Base-by-base conservation (phyloP, 495 filamentous ascomycete species). In the Lophiostoma macrostomum region DNA sequence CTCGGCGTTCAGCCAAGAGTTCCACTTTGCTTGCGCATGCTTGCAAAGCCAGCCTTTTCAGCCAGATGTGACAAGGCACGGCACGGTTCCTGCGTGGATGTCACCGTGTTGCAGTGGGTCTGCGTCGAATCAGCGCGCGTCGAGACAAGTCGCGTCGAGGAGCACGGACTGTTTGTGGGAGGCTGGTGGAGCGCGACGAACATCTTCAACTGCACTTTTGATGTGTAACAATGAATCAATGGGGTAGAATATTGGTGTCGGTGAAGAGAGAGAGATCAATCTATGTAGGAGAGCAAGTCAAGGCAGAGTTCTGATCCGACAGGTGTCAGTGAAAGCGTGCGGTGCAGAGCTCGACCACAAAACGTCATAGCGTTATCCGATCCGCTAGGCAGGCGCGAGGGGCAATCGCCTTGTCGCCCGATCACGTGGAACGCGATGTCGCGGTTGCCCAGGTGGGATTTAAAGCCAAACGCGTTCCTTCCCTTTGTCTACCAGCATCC, bases 131-230 rank as follows among this genome's bases (percentile, higher is more conserved):
- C 47, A 42, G 11, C 14, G 28, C 55, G 48, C 55, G 54, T 58
- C 29, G 35, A 12, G 18, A 22, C 35, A 29, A 44, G 54, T 32
- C 45, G 46, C 46, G 54, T 45, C 24, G 48, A 29, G 12, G 29
- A 16, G 54, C 54, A 43, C 46, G 54, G 45, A 58, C 54, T 30
- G 37, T 58, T 29, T 41, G 30, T 30, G 45, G 11, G 54, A 20
- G 54, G 54, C 38, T 51, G 45, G 54, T 30, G 12, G 16, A 12
- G 3, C 39, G 28, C 39, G 39, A 51, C 25, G 29, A 38, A 39
- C 31, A 39, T 20, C 51, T 28, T 36, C 18, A 37, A 45, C 8
- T 38, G 19, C 11, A 12, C 23, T 32, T 42, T 35, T 36, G 34
- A 38, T 5, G 6, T 30, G 19, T 3, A 51, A 3, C 42, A 5